Base-by-base conservation (phyloP, 164 flowering plant species). In the Amborella trichopoda region DNA sequence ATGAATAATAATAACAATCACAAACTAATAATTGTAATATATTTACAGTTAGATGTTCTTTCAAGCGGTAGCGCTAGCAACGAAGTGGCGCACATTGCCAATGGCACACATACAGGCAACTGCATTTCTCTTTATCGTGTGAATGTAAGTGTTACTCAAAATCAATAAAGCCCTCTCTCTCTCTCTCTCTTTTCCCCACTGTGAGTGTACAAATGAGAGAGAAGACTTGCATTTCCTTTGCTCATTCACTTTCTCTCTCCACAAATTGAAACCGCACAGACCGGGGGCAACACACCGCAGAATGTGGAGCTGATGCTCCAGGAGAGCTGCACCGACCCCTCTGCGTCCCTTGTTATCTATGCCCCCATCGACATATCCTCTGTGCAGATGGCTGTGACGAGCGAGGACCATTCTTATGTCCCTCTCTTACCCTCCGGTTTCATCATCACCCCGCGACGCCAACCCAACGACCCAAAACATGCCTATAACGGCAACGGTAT, bases 91-190 rank as follows among this genome's bases (percentile, higher is more conserved):
- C 71, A 67, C 53, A 63, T 67, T 34, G 68, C 71, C 11, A 63
- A 77, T 55, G 94, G 97, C 46, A 77, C 97, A 26, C 83, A 86
- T 68, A 81, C 94, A 0, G 95, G 95, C 28, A 90, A 81, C 60
- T 83, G 85, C 74, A 81, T 85, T 37, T 86, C 97, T 44, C 84
- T 90, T 54, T 78, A 83, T 40, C 90, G 94, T 39, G 68, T 86
- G 17, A 83, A 90, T 51, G 95, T 90, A 70, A 75, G 90, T 28
- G 6, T 3, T 38, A 9, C 4, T 6, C n/a, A n/a, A n/a, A n/a
- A n/a, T n/a, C n/a, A n/a, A n/a, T n/a, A n/a, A n/a, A n/a, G n/a
- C n/a, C 10, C 9, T 14, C 10, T 28, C 27, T 28, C 32, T 3
- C 10, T 26, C 20, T 48, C n/a, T 24, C 20, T 11, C n/a, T 9